phyloP scores from a whole-genome alignment of 345 rosid species.

The Eutrema heterophyllum region DNA sequence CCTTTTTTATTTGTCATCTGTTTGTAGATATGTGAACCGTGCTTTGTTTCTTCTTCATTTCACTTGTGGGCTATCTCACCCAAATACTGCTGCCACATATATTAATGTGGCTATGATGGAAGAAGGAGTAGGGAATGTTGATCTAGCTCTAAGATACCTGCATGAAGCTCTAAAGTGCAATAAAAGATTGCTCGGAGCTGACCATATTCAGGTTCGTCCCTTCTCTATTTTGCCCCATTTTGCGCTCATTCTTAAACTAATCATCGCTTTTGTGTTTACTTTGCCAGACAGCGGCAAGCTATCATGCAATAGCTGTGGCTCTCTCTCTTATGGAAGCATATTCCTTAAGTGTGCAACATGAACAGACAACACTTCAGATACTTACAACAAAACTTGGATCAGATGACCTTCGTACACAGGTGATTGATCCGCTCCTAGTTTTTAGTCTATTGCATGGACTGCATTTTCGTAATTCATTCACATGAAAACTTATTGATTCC shows the following conservation, averaged over 20 bases:
- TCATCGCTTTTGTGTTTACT: background rate
- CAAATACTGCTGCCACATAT: slow-evolving; percentile 95
- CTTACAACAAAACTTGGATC: slow-evolving; percentile 83
- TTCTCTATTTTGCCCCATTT: background rate
- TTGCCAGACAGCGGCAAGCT: slow-evolving; percentile 92
- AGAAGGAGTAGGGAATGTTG: slow-evolving; percentile 93
- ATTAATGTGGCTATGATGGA: slow-evolving; percentile 99
- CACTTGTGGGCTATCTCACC: slow-evolving; percentile 91
- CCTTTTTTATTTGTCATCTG: background rate
- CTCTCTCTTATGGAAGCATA: slow-evolving; percentile 91
- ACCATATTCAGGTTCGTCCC: slow-evolving; percentile 85
- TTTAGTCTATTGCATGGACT: background rate
- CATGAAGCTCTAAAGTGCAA: slow-evolving; percentile 98
- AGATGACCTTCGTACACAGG: slow-evolving; percentile 94
- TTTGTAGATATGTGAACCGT: slow-evolving; percentile 79
- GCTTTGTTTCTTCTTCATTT: slow-evolving; percentile 87
- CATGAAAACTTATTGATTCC: background rate
- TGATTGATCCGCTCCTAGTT: slow-evolving; percentile 15
- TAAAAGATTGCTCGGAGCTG: slow-evolving; percentile 84
- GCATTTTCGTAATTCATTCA: background rate
- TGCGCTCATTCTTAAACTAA: slow-evolving; percentile 1
- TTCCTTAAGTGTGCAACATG: slow-evolving; percentile 93
- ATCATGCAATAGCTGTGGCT: slow-evolving; percentile 98
- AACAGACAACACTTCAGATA: slow-evolving; percentile 88
- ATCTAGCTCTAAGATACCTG: slow-evolving; percentile 86